These are phyloP conservation scores for Echites panduratus DNA, from an alignment of 257 asterid genomes.

Conservation along the genomic window DNA sequence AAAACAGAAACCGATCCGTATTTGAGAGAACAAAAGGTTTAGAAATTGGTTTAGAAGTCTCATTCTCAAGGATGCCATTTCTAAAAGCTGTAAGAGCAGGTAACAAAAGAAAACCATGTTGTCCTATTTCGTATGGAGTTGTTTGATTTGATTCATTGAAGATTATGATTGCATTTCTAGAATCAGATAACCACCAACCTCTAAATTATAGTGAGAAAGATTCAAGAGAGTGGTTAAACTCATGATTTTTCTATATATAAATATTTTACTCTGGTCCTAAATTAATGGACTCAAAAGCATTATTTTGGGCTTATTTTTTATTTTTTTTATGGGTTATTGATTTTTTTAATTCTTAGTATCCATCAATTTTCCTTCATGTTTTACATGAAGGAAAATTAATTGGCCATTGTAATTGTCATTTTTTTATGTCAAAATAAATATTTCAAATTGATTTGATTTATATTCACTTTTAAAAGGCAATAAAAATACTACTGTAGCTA, in stretches of 20 bases:
- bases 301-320: no score
- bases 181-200: constrained; percentile 4
- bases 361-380: no score
- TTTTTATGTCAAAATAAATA: neutral
- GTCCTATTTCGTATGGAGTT: constrained; percentile 1
- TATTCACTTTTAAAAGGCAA: no score
- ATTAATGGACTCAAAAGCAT: neutral
- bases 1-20: neutral
- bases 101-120: constrained; percentile 2
- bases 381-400: no score
- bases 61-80: constrained; percentile 1
- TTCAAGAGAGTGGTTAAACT: constrained; percentile 4
- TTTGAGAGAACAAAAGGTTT: neutral
- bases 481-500: no score
- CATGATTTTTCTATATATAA: neutral
- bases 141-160: constrained; percentile 13
- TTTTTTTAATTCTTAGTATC: no score
- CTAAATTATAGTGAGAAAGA: neutral
- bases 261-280: neutral
- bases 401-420: neutral
- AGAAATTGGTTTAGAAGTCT: neutral
- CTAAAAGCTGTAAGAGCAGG: constrained; percentile 1
- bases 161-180: neutral
- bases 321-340: no score
- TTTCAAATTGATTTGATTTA: no score